Percentiles rank a stretch among this genome's conserved stretches.
phyloP scores from a whole-genome alignment of 2,329 filamentous ascomycete species.

The Lasiodiplodia sp. region DNA sequence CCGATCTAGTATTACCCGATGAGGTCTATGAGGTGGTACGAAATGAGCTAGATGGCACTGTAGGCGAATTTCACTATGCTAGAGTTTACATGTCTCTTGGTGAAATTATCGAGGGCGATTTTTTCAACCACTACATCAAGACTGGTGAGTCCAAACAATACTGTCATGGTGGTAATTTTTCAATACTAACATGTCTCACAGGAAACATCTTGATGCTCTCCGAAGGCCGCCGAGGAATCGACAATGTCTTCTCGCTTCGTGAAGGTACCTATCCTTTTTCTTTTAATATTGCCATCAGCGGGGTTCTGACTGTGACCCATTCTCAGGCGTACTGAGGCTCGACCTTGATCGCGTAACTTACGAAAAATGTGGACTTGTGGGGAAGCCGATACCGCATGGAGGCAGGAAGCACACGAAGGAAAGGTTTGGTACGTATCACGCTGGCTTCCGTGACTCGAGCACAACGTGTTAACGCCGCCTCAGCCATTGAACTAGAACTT shows the following conservation, averaged over 20 bases:
- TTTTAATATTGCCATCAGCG: neutral
- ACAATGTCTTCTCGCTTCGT: slow-evolving; percentile 74
- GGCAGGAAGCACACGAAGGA: slow-evolving; percentile 71
- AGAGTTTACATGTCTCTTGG: slow-evolving; percentile 75
- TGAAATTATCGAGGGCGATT: slow-evolving; percentile 74
- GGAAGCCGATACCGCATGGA: slow-evolving; percentile 67
- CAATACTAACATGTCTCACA: slow-evolving; percentile 44
- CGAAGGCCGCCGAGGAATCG: slow-evolving; percentile 72
- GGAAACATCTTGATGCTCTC: slow-evolving; percentile 86
- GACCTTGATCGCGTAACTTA: slow-evolving; percentile 83
- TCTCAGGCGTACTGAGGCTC: slow-evolving; percentile 72
- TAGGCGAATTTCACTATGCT: slow-evolving; percentile 61
- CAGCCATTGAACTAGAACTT: slow-evolving; percentile 81
- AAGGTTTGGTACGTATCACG: slow-evolving; percentile 69
- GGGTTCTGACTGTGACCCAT: neutral
- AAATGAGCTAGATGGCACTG: slow-evolving; percentile 57
- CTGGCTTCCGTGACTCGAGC: too few relatives aligned
- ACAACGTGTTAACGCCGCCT: neutral
- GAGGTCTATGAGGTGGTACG: slow-evolving; percentile 64
- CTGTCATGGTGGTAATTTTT: neutral
- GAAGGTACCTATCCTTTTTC: slow-evolving; percentile 61
- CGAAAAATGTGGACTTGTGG: slow-evolving; percentile 81
- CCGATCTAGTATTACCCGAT: slow-evolving; percentile 74
- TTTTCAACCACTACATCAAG: slow-evolving; percentile 88
- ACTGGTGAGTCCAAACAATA: slow-evolving; percentile 59